phyloP scores from a whole-genome alignment of 2,329 filamentous ascomycete species.

The Cercospora canescens region DNA sequence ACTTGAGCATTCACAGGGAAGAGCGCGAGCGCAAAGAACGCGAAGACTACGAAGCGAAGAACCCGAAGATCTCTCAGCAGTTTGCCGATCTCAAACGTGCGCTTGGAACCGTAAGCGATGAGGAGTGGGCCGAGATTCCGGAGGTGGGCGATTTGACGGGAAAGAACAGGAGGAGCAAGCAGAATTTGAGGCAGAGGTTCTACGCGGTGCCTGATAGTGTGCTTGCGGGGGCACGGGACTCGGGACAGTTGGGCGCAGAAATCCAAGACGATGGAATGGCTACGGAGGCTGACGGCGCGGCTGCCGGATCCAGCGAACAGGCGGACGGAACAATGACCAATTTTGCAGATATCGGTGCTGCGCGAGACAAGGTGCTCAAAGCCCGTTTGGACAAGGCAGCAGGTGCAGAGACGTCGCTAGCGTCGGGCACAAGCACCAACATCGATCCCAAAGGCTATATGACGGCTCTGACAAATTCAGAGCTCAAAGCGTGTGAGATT shows the following conservation, averaged over 20 bases:
- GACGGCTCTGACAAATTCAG: constrained; percentile 82
- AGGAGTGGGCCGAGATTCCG: constrained; percentile 93
- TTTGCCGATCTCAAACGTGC: constrained; percentile 95
- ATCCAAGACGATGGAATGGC: constrained; percentile 71
- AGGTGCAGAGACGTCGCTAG: constrained; percentile 61
- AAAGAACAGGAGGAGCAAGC: constrained; percentile 82
- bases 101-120: constrained; percentile 82
- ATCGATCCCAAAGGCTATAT: constrained; percentile 96
- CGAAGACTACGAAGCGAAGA: constrained; percentile 94
- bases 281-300: constrained; percentile 42
- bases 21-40: constrained; percentile 85
- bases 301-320: constrained; percentile 45
- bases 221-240: constrained; percentile 78
- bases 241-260: constrained; percentile 80
- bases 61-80: constrained; percentile 97
- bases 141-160: constrained; percentile 97
- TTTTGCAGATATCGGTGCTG: constrained; percentile 95
- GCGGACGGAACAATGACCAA: constrained; percentile 92
- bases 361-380: constrained; percentile 91
- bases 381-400: constrained; percentile 92
- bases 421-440: constrained; percentile 75
- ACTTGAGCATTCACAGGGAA: constrained; percentile 76
- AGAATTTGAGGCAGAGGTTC: constrained; percentile 78
- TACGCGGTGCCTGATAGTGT: constrained; percentile 98
- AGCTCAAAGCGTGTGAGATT: constrained; percentile 74